These are phyloP conservation scores for Cutaneotrichosporon cavernicola DNA, from an alignment of 1,284 basidiomycete species.

Conservation along the genomic window DNA sequence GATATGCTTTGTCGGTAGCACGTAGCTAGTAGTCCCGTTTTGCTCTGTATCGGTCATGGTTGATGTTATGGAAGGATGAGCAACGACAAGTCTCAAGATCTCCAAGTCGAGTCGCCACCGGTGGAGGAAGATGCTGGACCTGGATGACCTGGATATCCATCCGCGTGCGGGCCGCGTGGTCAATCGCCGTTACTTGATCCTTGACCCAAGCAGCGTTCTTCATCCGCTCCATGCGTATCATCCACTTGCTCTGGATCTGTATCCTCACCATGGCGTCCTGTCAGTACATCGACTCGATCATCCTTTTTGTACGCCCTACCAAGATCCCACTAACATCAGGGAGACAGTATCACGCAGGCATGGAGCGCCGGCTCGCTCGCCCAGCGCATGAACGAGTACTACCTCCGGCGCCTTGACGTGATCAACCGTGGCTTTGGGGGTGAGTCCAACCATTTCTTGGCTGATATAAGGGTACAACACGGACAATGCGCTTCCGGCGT, in stretches of 20 bases:
- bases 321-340: conserved; percentile 29
- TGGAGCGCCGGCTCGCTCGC: conserved; percentile 42
- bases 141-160: not conserved
- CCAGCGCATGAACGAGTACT: conserved; percentile 57
- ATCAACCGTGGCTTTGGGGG: conserved; percentile 67
- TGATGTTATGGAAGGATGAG: not conserved
- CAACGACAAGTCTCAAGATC: not conserved
- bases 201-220: not conserved
- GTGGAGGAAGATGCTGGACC: not conserved
- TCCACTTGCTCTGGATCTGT: not conserved
- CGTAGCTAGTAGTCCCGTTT: conserved; percentile 18
- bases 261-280: conserved; percentile 37
- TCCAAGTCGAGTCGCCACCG: not conserved
- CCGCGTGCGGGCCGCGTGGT: not conserved
- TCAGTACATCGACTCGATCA: conserved; percentile 42
- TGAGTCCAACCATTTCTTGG: conserved; percentile 18
- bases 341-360: conserved; percentile 51
- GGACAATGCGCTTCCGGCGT: conserved; percentile 66
- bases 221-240: conserved; percentile 1
- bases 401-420: conserved; percentile 74
- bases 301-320: conserved; percentile 45
- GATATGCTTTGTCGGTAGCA: conserved; percentile 66
- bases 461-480: conserved; percentile 68
- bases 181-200: not conserved
- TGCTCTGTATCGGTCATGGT: not conserved